Evolutionary conservation across 108 stramenopile genomes (phyloP).

Genomic region (Pseudonitzschia multiseries): DNA sequence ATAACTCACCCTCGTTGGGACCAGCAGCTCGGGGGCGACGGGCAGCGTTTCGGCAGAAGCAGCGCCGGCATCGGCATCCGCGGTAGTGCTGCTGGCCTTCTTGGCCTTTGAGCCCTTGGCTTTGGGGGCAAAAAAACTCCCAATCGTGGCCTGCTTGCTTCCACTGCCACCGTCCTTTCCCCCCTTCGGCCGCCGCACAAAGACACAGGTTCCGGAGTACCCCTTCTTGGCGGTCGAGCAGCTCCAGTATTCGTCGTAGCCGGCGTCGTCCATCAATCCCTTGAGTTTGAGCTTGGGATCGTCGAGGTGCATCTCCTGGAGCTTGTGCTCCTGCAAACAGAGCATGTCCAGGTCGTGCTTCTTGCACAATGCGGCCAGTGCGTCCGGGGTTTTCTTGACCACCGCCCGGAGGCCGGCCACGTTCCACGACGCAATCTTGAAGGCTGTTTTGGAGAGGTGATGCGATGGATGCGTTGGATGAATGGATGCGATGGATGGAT

Average conservation of each 20-base stretch:
- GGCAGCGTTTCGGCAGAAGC: too few relatives aligned
- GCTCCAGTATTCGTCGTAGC: slow-evolving; percentile 85
- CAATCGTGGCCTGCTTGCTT: slow-evolving; percentile 67
- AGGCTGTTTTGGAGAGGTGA: too few relatives aligned
- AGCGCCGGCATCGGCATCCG: too few relatives aligned
- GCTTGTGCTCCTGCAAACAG: slow-evolving; percentile 91
- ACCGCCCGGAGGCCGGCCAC: slow-evolving; percentile 89
- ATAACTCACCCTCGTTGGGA: slow-evolving; percentile 49
- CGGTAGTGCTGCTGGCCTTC: neutral
- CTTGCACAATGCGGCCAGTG: slow-evolving; percentile 54
- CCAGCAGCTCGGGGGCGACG: slow-evolving; percentile 39
- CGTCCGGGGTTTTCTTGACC: slow-evolving; percentile 65
- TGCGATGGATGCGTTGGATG: too few relatives aligned
- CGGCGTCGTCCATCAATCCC: slow-evolving; percentile 63
- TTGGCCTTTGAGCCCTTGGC: slow-evolving; percentile 3
- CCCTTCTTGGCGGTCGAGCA: slow-evolving; percentile 94
- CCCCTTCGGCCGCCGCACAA: slow-evolving; percentile 48
- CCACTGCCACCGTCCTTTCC: slow-evolving; percentile 8
- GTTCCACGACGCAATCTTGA: slow-evolving; percentile 90
- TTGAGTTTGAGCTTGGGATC: slow-evolving; percentile 74
- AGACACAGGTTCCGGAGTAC: slow-evolving; percentile 95
- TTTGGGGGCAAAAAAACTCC: slow-evolving; percentile 65
- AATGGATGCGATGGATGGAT: too few relatives aligned
- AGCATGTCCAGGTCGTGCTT: slow-evolving; percentile 78
- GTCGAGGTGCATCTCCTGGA: slow-evolving; percentile 81